These are phyloP conservation scores for Mucor indicus DNA, from an alignment of 371 early-diverging fungal species.

Conservation along the genomic window DNA sequence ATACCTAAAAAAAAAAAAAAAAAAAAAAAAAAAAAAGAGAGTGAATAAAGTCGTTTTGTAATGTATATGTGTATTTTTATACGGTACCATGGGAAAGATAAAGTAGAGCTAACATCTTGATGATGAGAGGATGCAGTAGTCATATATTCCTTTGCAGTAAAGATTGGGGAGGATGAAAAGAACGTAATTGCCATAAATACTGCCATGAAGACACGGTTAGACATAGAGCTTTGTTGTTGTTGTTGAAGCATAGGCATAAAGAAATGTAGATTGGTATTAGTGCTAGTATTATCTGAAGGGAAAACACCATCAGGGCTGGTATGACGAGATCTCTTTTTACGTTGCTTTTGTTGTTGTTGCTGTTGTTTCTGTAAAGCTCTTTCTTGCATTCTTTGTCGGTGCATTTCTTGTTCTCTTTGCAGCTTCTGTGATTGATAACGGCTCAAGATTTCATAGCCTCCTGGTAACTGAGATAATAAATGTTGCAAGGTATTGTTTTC, in stretches of 20 bases:
- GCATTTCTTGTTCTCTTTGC: conserved; percentile 36
- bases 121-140: too few species aligned
- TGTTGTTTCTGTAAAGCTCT: conserved; percentile 23
- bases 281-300: conserved; percentile 17
- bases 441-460: conserved; percentile 46
- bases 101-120: too few species aligned
- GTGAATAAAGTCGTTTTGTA: too few species aligned
- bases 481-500: conserved; percentile 55
- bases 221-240: too few species aligned
- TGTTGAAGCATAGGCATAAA: too few species aligned
- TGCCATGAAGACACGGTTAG: conserved; percentile 47
- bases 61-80: too few species aligned
- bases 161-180: conserved; percentile 46
- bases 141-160: too few species aligned
- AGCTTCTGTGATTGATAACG: conserved; percentile 28
- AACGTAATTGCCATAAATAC: conserved; percentile 42
- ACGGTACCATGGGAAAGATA: too few species aligned
- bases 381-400: conserved; percentile 20
- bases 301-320: conserved; percentile 14
- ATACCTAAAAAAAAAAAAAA: too few species aligned
- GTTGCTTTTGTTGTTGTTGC: conserved; percentile 28
- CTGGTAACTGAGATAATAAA: conserved; percentile 51
- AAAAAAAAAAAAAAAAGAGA: too few species aligned
- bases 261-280: too few species aligned
- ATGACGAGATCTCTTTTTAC: conserved; percentile 19